Percentiles rank a stretch among this genome's conserved stretches.
Conservation (phyloP, 805 yeast species). For the Candida chauliodis region DNA sequence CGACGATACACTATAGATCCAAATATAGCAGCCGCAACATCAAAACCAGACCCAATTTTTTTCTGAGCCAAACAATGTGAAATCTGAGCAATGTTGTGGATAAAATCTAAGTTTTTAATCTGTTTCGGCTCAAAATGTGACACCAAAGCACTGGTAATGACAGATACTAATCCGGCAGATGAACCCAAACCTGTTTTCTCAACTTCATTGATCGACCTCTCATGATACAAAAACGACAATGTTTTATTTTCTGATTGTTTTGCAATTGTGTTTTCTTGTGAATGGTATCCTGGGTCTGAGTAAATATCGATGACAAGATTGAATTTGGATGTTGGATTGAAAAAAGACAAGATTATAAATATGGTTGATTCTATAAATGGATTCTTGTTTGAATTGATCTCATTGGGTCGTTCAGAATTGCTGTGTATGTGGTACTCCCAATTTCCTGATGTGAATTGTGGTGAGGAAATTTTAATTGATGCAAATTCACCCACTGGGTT, state of each 20-base stretch:
- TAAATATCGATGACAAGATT: conserved; percentile 55
- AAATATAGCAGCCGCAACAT: conserved; percentile 91
- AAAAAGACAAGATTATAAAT: conserved; percentile 51
- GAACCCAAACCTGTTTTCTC: conserved; percentile 96
- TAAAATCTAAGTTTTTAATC: conserved; percentile 16
- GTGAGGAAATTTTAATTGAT: conserved; percentile 53
- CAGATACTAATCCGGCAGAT: conserved; percentile 89
- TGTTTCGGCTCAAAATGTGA: conserved; percentile 35
- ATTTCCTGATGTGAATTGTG: conserved; percentile 68
- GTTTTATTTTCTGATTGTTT: conserved; percentile 33
- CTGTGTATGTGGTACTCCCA: conserved; percentile 54
- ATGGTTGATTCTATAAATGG: conserved; percentile 75
- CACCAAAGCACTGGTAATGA: conserved; percentile 66
- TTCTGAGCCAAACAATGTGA: conserved; percentile 94
- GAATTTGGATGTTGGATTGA: conserved; percentile 29
- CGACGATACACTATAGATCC: conserved; percentile 84
- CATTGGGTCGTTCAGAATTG: conserved; percentile 16
- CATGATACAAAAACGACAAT: conserved; percentile 58
- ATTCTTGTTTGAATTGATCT: conserved; percentile 41
- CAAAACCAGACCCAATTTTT: conserved; percentile 95
- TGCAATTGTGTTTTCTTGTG: conserved; percentile 50
- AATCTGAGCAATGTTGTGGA: conserved; percentile 84
- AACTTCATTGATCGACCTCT: conserved; percentile 58
- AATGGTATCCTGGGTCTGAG: conserved; percentile 88
- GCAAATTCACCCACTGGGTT: conserved; percentile 11